A percentile compares a stretch with the other conserved stretches of the same genome.
Conservation (phyloP, 345 rosid genomes). For the Nasturtium officinale region DNA sequence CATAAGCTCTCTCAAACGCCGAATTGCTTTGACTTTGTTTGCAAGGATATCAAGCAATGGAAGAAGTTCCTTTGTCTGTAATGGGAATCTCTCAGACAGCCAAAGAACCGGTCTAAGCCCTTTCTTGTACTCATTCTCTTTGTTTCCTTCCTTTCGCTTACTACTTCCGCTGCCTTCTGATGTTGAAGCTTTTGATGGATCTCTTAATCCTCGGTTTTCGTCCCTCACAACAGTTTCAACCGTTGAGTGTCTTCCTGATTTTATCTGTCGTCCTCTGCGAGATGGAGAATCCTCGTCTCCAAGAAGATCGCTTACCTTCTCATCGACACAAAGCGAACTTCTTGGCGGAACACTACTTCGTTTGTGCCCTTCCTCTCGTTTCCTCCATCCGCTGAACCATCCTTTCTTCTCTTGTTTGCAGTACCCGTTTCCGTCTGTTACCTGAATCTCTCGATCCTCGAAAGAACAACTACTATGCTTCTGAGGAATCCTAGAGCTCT, state of each 20-base stretch:
- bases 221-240: slow-evolving; percentile 71
- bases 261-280: slow-evolving; percentile 50
- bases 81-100: slow-evolving; percentile 90
- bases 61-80: slow-evolving; percentile 93
- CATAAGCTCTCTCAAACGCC: slow-evolving; percentile 91
- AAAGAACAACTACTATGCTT: slow-evolving; percentile 52
- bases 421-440: slow-evolving; percentile 58
- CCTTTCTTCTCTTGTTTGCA: slow-evolving; percentile 91
- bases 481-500: slow-evolving; percentile 48
- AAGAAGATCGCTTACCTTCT: slow-evolving; percentile 84
- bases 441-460: slow-evolving; percentile 78
- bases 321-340: slow-evolving; percentile 83
- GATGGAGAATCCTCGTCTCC: slow-evolving; percentile 55
- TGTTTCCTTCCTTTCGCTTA: slow-evolving; percentile 63
- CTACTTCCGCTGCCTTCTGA: slow-evolving; percentile 53
- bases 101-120: slow-evolving; percentile 95
- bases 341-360: slow-evolving; percentile 76
- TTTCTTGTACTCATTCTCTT: slow-evolving; percentile 93
- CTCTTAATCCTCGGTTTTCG: slow-evolving; percentile 59
- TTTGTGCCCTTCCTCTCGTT: slow-evolving; percentile 66
- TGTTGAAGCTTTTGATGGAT: slow-evolving; percentile 44
- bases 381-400: slow-evolving; percentile 99
- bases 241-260: slow-evolving; percentile 80
- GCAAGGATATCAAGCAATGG: slow-evolving; percentile 99
- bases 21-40: slow-evolving; percentile 97